Evolutionary conservation across 1,284 basidiomycete species (phyloP).

Genomic region (Malassezia cuniculi): DNA sequence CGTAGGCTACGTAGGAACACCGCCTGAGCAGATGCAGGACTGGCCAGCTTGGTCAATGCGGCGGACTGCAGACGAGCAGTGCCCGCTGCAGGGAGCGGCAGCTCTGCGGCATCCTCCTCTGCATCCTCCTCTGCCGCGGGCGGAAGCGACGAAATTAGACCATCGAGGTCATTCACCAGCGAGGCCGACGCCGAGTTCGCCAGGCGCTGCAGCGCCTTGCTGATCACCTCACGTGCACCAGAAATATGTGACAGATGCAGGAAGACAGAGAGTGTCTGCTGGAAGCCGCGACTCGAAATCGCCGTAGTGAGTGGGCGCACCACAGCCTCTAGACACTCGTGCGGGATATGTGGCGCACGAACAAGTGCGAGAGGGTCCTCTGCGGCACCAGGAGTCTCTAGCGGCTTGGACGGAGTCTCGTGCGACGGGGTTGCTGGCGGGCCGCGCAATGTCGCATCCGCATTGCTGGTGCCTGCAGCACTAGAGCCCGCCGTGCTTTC

Average conservation of each 20-base stretch:
- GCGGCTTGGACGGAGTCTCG: too few relatives aligned
- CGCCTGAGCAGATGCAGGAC: slow-evolving; percentile 37
- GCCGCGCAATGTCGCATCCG: slow-evolving; percentile 2
- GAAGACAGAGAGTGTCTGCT: slow-evolving; percentile 40
- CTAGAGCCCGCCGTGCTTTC: slow-evolving; percentile 6
- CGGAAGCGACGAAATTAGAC: slow-evolving; percentile 29
- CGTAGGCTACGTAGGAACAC: slow-evolving; percentile 38
- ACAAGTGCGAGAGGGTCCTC: background rate
- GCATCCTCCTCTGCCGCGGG: slow-evolving; percentile 17
- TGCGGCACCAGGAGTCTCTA: too few relatives aligned
- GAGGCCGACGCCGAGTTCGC: slow-evolving; percentile 27
- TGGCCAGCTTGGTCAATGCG: slow-evolving; percentile 36
- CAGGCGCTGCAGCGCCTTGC: slow-evolving; percentile 27
- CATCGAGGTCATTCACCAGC: slow-evolving; percentile 30
- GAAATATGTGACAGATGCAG: slow-evolving; percentile 31
- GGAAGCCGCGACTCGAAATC: slow-evolving; percentile 40
- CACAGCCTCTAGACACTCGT: slow-evolving; percentile 29
- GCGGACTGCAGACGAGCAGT: slow-evolving; percentile 19
- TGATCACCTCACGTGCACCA: slow-evolving; percentile 32
- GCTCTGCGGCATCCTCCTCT: slow-evolving; percentile 10
- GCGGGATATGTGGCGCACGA: slow-evolving; percentile 16
- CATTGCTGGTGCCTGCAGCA: background rate
- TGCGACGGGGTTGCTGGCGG: background rate
- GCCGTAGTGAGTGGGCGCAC: slow-evolving; percentile 38
- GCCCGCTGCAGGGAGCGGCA: too few relatives aligned